Base-by-base conservation (phyloP, 257 asterid genomes). In the Cordia subcordata region DNA sequence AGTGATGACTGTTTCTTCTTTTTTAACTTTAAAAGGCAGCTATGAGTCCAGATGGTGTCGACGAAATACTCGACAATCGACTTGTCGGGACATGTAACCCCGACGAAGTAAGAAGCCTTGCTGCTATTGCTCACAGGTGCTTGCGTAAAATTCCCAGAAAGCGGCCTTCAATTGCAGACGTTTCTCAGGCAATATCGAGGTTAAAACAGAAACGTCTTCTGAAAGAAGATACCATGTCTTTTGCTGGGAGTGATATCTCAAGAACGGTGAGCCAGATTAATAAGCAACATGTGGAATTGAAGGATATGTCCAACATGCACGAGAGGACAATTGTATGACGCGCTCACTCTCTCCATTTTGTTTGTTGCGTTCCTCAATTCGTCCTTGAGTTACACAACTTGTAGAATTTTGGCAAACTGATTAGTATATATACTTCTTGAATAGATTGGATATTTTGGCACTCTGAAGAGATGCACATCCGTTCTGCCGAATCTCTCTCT, bases 21-120 rank as follows among this genome's bases (percentile, higher is more conserved):
- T 44, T 18, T 23, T 14, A n/a, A n/a, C 21, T 49, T 49, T 53
- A 14, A 4, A 66, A 92, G 99, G 99, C 99, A 15, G 71, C 75
- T 2, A 81, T 93, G 99, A 93, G 95, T 69, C 68, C 81, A 13
- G 97, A 89, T 38, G 99, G 99, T 1, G 82, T 89, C 32, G 96
- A 86, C 51, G 99, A 93, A 61, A 93, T 93, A 64, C 82, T 93
- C 12, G 99, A 93, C 79, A 61, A 81, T 19, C 78, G 77, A 61
- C 83, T 93, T 52, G 74, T 60, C n/a, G 97, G 89, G 37, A 76
- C 75, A 17, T 93, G 85, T 75, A 80, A 78, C 62, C 68, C 67
- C 3, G 90, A 80, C 53, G 96, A 93, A 62, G 95, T 76, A 49
- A 81, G 97, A 67, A 75, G 61, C 51, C 80, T 93, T 33, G 96